Conservation (phyloP, 2,329 filamentous ascomycete genomes). For the Arthrobotrys megalospora region DNA sequence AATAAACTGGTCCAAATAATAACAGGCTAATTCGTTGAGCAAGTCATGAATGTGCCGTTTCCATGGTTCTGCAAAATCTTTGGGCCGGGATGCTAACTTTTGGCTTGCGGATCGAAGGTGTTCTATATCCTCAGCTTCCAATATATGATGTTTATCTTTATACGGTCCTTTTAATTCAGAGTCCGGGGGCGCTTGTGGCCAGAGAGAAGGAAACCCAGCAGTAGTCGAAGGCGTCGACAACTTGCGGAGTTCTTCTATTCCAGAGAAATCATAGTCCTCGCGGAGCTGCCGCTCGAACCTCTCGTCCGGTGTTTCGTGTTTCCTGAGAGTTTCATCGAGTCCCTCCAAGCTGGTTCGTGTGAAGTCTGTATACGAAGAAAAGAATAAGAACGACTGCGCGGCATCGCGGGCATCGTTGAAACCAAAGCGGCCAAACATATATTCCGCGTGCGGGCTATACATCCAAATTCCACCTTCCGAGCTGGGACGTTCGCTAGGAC, state of each 20-base stretch:
- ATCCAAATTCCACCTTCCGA: constrained; percentile 44
- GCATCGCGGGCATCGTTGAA: constrained; percentile 25
- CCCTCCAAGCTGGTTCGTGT: constrained; percentile 19
- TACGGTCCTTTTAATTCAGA: constrained; percentile 13
- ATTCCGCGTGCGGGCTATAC: constrained; percentile 52
- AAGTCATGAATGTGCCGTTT: constrained; percentile 1
- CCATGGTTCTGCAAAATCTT: constrained; percentile 8
- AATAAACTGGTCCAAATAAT: constrained; percentile 24
- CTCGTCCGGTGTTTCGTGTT: constrained; percentile 19
- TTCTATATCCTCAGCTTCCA: constrained; percentile 1
- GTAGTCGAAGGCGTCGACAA: background rate
- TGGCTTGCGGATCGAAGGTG: background rate
- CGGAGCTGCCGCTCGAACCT: constrained; percentile 28
- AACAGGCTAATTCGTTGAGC: constrained; percentile 20
- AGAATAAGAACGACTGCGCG: constrained; percentile 39
- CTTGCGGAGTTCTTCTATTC: constrained; percentile 4
- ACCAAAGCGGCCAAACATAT: constrained; percentile 55
- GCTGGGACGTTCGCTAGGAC: constrained; percentile 26
- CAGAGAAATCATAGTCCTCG: constrained; percentile 37
- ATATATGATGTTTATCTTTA: background rate
- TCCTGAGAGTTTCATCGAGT: background rate
- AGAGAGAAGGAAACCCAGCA: background rate
- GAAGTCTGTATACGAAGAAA: constrained; percentile 26
- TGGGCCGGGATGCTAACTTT: too few relatives aligned
- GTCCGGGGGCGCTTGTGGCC: background rate